Conservation (phyloP, 73 alveolate genomes). For the Durusdinium trenchii region DNA sequence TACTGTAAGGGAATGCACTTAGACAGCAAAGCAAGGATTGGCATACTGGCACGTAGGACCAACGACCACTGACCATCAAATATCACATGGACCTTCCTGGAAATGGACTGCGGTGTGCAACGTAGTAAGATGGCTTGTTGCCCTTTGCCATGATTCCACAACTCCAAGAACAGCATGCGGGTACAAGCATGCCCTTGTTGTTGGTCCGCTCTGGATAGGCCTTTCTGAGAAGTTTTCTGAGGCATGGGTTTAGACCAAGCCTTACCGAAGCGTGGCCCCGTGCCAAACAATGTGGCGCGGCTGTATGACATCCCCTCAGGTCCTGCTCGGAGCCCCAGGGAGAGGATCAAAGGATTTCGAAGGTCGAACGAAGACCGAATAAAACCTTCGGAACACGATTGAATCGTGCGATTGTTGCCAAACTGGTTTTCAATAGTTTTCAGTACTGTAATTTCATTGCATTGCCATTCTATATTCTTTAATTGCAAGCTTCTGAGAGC, state of each 20-base stretch:
- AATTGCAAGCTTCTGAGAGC: no score
- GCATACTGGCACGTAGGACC: neutral
- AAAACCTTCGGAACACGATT: no score
- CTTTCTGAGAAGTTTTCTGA: neutral
- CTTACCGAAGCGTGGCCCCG: conserved; percentile 64
- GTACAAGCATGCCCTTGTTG: neutral
- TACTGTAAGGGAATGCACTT: neutral
- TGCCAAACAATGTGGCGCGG: conserved; percentile 50
- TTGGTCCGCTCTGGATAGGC: neutral
- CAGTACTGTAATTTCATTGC: no score
- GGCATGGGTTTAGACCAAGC: conserved; percentile 51
- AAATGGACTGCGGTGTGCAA: neutral
- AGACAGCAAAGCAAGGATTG: neutral
- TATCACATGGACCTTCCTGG: neutral
- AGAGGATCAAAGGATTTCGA: neutral
- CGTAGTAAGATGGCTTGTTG: neutral
- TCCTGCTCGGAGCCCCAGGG: neutral
- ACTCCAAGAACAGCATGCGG: neutral
- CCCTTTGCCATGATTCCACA: neutral
- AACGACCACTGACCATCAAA: neutral
- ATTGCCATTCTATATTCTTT: no score
- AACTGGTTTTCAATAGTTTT: no score
- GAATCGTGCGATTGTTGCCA: no score
- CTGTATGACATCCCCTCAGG: conserved; percentile 26
- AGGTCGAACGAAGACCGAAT: no score